These are phyloP conservation scores for Collybiopsis confluens DNA, from an alignment of 768 basidiomycete species.

Conservation along the genomic window DNA sequence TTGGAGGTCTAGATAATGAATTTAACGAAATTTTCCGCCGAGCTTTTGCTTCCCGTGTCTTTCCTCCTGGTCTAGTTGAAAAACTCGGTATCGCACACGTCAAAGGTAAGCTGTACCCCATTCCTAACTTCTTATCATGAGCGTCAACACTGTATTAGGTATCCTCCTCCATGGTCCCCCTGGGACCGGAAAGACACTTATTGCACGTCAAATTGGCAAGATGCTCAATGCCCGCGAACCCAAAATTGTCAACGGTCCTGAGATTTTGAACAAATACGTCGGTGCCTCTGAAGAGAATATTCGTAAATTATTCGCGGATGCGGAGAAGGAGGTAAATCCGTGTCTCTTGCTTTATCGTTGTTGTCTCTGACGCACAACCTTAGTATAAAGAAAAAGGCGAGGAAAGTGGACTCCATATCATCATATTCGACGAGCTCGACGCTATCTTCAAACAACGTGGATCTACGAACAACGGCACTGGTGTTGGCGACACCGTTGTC, in stretches of 20 bases:
- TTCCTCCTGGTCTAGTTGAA: conserved; percentile 93
- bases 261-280: conserved; percentile 95
- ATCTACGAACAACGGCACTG: conserved; percentile 84
- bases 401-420: conserved; percentile 96
- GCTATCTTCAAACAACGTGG: conserved; percentile 99
- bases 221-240: conserved; percentile 98
- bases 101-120: conserved; percentile 58
- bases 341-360: too few relatives aligned
- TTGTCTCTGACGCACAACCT: neutral
- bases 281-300: conserved; percentile 98
- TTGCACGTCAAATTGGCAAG: conserved; percentile 98
- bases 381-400: conserved; percentile 97
- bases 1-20: conserved; percentile 93
- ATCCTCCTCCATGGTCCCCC: conserved; percentile 95
- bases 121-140: neutral
- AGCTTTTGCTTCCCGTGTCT: conserved; percentile 97
- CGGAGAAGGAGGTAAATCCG: conserved; percentile 84
- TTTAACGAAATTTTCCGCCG: conserved; percentile 97
- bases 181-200: conserved; percentile 96
- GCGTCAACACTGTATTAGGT: conserved; percentile 40
- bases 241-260: conserved; percentile 97
- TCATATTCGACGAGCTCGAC: conserved; percentile 98
- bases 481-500: conserved; percentile 98
- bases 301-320: conserved; percentile 95
- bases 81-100: conserved; percentile 98